These are phyloP conservation scores for Backusella morwellensis DNA, from an alignment of 192 early-diverging fungal species.

Conservation along the genomic window DNA sequence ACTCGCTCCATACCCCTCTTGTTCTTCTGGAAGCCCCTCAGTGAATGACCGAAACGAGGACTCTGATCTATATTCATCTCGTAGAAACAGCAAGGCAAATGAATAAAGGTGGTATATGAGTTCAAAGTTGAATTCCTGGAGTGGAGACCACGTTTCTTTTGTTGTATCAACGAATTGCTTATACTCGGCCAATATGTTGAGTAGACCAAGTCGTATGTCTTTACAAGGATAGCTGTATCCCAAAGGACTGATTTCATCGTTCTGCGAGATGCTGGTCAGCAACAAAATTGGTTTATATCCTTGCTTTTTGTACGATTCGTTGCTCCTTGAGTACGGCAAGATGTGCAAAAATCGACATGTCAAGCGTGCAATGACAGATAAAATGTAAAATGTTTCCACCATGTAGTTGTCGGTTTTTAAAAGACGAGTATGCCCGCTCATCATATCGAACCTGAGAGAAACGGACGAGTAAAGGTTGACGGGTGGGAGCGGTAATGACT, in stretches of 20 bases:
- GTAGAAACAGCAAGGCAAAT: neutral
- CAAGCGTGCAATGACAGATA: neutral
- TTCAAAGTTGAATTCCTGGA: neutral
- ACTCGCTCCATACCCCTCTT: neutral
- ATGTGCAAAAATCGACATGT: neutral
- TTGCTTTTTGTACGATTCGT: neutral
- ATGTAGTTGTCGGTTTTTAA: constrained; percentile 11
- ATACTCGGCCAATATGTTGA: neutral
- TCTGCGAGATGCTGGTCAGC: neutral
- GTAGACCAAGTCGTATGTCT: neutral
- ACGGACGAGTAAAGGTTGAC: neutral
- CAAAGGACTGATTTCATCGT: neutral
- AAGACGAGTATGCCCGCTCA: neutral
- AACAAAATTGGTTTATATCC: neutral
- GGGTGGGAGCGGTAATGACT: neutral
- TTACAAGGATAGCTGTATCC: neutral
- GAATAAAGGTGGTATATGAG: neutral
- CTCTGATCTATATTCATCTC: neutral
- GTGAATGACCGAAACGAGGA: neutral
- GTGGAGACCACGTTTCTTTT: neutral
- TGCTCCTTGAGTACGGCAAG: neutral
- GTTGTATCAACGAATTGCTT: neutral
- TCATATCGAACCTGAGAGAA: constrained; percentile 13
- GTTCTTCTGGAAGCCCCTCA: neutral
- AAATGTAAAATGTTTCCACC: constrained; percentile 13